Conservation (phyloP, 208 protist species). For the Ichthyophonus hoferi region DNA sequence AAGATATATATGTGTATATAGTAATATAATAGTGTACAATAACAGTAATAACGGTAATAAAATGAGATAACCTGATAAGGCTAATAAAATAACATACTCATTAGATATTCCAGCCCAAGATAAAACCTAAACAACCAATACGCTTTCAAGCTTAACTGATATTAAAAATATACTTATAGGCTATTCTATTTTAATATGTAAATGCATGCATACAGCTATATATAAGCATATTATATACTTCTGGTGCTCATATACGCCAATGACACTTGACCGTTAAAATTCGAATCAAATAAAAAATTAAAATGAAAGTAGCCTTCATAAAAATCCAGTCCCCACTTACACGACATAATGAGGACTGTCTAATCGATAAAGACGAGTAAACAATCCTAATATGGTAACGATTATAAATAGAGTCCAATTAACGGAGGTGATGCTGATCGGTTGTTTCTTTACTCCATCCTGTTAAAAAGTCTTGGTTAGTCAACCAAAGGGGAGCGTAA, state of each 20-base stretch:
- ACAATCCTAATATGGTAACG: not conserved
- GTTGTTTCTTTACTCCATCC: not conserved
- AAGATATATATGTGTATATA: not conserved
- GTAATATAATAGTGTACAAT: not conserved
- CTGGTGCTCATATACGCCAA: no score
- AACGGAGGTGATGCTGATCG: not conserved
- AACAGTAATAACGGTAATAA: not conserved
- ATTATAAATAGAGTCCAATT: not conserved
- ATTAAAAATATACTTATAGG: no score
- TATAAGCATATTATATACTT: not conserved
- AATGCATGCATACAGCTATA: not conserved
- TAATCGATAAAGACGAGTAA: not conserved
- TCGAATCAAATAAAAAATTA: no score
- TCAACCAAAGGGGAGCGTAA: no score
- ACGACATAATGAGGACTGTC: conserved; percentile 6
- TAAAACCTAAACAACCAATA: no score
- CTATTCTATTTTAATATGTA: no score
- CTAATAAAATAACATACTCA: not conserved
- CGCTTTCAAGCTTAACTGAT: no score
- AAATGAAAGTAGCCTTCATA: not conserved
- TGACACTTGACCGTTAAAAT: no score
- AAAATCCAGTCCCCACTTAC: not conserved
- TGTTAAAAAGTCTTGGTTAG: not conserved
- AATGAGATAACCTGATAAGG: not conserved
- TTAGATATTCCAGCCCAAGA: not conserved